Base-by-base conservation (phyloP, 2,329 filamentous ascomycete species). In the Apiospora saccharicola region DNA sequence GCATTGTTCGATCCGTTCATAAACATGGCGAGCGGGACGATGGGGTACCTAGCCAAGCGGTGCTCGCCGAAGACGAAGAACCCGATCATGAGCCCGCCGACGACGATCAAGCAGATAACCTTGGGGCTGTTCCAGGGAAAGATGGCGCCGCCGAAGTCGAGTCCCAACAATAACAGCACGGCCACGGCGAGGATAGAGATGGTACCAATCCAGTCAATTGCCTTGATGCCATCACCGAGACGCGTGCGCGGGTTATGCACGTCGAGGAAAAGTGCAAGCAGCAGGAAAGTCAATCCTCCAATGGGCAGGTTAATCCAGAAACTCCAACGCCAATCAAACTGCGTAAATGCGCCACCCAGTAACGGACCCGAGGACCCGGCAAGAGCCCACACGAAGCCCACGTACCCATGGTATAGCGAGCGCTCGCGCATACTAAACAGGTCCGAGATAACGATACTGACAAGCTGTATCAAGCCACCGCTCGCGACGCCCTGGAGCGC, bases 91-190 rank as follows among this genome's bases (percentile, higher is more conserved):
- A 82, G 78, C 0, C 82, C 78, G 1, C 91, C 90, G 16, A 92
- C 64, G 4, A 90, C 79, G 19, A 94, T 80, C 0, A 91, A 91
- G 1, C 91, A 85, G 3, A 94, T 82, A 0, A 90, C 91, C 2
- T 86, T 85, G 85, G 89, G 92, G 5, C 86, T 90, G 53, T 82
- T 78, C 92, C 91, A 94, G 0, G 85, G 77, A 78, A 92, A 93
- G 81, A 91, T 89, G 22, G 92, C 86, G 51, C 91, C 92, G 19
- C 91, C 92, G 85, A 90, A 92, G 1, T 90, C 90, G 4, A 93
- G 68, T 1, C 75, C 75, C 37, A 76, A 74, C 46, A 76, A 43
- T 41, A 76, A 72, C 6, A 70, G 43, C 7, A 75, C 69, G n/a
- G 73, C 71, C 34, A 71, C 70, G 26, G 69, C 87, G n/a, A 92